Percentiles rank a stretch among this genome's conserved stretches.
Conservation (phyloP, 352 stramenopile species). For the Pythium aristosporum region DNA sequence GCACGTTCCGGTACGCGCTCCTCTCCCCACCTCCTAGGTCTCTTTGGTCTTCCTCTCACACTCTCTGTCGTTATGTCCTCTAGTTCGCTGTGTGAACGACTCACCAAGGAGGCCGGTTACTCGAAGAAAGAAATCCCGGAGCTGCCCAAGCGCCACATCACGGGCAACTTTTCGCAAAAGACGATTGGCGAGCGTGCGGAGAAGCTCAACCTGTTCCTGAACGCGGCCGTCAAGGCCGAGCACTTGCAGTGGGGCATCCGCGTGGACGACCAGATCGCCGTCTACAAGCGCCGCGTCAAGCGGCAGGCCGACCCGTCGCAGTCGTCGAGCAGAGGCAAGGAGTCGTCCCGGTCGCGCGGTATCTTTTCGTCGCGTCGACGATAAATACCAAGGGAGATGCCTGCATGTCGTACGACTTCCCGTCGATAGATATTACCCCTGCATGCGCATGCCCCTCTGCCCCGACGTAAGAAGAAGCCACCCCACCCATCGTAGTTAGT, state of each 20-base stretch:
- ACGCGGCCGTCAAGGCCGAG: constrained; percentile 69
- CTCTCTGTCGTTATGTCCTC: constrained; percentile 4
- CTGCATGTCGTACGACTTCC: background rate
- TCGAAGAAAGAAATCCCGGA: constrained; percentile 84
- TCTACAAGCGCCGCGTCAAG: constrained; percentile 90
- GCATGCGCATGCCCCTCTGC: background rate
- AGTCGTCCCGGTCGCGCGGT: constrained; percentile 24
- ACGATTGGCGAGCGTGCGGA: constrained; percentile 80
- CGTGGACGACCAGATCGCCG: constrained; percentile 84
- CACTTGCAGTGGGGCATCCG: constrained; percentile 88
- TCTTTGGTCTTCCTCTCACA: background rate
- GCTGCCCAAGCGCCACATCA: constrained; percentile 78
- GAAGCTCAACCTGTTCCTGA: constrained; percentile 86
- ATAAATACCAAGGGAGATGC: no score
- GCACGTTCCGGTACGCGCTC: constrained; percentile 70
- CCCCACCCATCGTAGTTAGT: constrained; percentile 10
- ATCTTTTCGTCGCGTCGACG: constrained; percentile 67
- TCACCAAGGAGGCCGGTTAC: constrained; percentile 84
- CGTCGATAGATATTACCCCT: constrained; percentile 18
- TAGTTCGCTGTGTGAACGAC: constrained; percentile 78
- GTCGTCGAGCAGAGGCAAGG: constrained; percentile 4
- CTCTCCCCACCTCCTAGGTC: background rate
- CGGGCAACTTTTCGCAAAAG: constrained; percentile 83
- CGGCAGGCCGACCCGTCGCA: constrained; percentile 31
- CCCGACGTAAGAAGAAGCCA: background rate